Base-by-base conservation (phyloP, 768 basidiomycete genomes). In the Steccherinum ochraceum region DNA sequence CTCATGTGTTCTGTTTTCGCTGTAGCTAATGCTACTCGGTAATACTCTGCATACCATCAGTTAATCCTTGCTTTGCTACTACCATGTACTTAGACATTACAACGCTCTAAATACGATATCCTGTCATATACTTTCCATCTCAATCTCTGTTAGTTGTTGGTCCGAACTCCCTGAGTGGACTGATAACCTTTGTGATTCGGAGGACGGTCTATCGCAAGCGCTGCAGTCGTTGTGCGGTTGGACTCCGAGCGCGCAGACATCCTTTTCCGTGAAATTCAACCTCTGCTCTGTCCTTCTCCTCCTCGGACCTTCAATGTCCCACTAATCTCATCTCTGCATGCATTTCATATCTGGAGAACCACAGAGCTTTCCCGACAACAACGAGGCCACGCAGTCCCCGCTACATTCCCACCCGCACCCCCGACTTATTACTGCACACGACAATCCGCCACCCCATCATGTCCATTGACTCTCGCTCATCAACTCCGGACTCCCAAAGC, bases 401-500 rank as follows among this genome's bases (percentile, higher is more conserved):
- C 30, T 16, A 7, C 30, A 35, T 35, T 7, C 30, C 30, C 30
- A 35, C 30, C 7, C 30, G 30, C 30, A 35, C 7, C 30, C 30
- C 30, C 16, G 30, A 35, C 7, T 35, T 35, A 35, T 7, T 16
- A 7, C 7, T 35, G 7, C 16, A 35, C 30, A n/a, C n/a, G n/a
- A n/a, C n/a, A n/a, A n/a, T n/a, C n/a, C 30, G 16, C 30, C 30
- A 35, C 30, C 16, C 30, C 7, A 35, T 16, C 30, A 35, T 35
- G 30, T 35, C 30, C 16, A 19, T 43, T 7, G 41, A 43, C 21
- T 18, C 41, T 11, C 41, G 41, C 19, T 43, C 41, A 5, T 43
- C 49, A 23, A 60, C 59, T 12, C 63, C 67, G 13, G 62, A 56
- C 47, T 69, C 67, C 5, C 64, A 62, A 18, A 58, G 50, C 40